Evolutionary conservation across 2,329 filamentous ascomycete genomes (phyloP).

Genomic region (Amesomyces nigricolor): DNA sequence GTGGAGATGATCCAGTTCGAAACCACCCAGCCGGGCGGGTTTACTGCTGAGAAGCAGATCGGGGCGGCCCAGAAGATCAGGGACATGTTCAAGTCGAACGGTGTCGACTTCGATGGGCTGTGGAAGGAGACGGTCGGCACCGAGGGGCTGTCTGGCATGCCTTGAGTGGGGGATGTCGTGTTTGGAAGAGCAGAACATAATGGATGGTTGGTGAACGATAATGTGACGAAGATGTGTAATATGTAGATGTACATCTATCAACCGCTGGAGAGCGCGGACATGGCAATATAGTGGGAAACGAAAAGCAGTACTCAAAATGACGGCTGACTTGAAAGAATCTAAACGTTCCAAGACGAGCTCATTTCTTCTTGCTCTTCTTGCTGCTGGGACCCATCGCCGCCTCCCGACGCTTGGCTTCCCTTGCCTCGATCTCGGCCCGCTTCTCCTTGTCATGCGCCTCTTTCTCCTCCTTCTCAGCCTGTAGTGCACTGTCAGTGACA

Average conservation of each 20-base stretch:
- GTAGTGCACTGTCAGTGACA: conserved; percentile 21
- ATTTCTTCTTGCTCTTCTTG: conserved; percentile 39
- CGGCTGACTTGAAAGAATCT: background rate
- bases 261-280: background rate
- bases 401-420: conserved; percentile 51
- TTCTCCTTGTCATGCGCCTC: conserved; percentile 47
- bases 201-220: background rate
- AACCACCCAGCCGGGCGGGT: conserved; percentile 70
- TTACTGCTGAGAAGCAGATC: conserved; percentile 67
- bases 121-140: conserved; percentile 59
- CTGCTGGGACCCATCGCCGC: conserved; percentile 43
- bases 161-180: background rate
- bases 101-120: conserved; percentile 76
- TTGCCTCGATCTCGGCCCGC: conserved; percentile 47
- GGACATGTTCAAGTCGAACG: conserved; percentile 66
- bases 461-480: conserved; percentile 55
- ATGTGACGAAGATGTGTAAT: background rate
- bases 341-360: conserved; percentile 2
- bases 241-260: background rate
- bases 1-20: conserved; percentile 90
- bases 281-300: background rate
- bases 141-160: conserved; percentile 31
- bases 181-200: background rate
- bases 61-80: conserved; percentile 68
- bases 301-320: background rate